phyloP scores from a whole-genome alignment of 148 eudicot species.

The Pouteria glomerata region DNA sequence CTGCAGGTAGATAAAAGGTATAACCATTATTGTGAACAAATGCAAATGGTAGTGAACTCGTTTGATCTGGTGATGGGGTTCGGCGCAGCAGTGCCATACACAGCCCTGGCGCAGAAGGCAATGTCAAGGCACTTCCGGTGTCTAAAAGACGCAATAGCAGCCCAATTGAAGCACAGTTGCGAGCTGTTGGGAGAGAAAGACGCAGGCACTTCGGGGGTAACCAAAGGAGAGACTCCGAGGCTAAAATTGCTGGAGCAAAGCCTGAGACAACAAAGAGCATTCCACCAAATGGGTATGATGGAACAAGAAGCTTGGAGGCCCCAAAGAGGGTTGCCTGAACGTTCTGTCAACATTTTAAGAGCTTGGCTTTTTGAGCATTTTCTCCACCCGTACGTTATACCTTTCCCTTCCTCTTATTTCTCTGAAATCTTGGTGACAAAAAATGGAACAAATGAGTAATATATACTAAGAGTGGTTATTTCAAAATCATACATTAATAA shows the following conservation, averaged over 20 bases:
- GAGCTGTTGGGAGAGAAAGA: conserved; percentile 85
- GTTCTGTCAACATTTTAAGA: conserved; percentile 72
- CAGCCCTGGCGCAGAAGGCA: conserved; percentile 81
- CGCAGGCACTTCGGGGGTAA: conserved; percentile 62
- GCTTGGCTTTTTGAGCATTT: conserved; percentile 98
- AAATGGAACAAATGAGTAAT: neutral
- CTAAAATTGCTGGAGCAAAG: conserved; percentile 72
- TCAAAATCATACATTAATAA: neutral
- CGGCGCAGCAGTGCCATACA: conserved; percentile 81
- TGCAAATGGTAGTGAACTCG: conserved; percentile 96
- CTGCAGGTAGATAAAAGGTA: conserved; percentile 83
- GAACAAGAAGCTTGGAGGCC: conserved; percentile 98
- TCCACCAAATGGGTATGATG: conserved; percentile 94
- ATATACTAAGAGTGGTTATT: neutral
- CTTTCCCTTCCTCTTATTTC: neutral
- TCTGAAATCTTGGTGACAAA: neutral
- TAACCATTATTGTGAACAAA: conserved; percentile 84
- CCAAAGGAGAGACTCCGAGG: conserved; percentile 91
- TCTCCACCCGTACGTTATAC: conserved; percentile 80
- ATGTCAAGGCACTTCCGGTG: conserved; percentile 94
- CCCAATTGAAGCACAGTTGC: conserved; percentile 64
- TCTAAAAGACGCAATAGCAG: conserved; percentile 67
- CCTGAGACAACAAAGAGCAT: conserved; percentile 80
- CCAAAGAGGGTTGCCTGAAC: conserved; percentile 88
- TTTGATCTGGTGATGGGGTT: conserved; percentile 85